These are phyloP conservation scores for Pisolithus tinctorius DNA, from an alignment of 768 basidiomycete species.

Conservation along the genomic window DNA sequence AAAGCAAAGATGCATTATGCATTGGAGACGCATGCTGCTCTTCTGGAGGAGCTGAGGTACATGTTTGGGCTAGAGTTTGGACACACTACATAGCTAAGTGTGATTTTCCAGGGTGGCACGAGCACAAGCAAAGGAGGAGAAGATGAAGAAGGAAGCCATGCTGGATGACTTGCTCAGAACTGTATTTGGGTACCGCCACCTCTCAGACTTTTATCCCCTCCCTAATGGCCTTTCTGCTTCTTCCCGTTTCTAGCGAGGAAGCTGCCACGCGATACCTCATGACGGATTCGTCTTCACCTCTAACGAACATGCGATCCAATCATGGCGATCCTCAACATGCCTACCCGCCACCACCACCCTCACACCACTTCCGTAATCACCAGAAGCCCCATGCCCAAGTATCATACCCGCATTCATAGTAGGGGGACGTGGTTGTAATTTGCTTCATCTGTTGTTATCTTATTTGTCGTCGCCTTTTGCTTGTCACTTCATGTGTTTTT, in stretches of 20 bases:
- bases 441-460: neutral
- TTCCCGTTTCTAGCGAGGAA: conserved; percentile 19
- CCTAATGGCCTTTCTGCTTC: neutral
- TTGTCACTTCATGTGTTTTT: neutral
- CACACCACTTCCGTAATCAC: conserved; percentile 5
- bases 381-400: conserved; percentile 2
- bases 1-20: conserved; percentile 73
- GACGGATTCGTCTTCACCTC: conserved; percentile 3
- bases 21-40: conserved; percentile 56
- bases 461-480: neutral
- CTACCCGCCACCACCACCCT: neutral
- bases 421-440: neutral
- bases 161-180: conserved; percentile 46
- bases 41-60: conserved; percentile 56
- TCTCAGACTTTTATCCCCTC: conserved; percentile 1
- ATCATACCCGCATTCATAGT: conserved; percentile 14
- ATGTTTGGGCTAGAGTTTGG: neutral
- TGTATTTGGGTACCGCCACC: conserved; percentile 43
- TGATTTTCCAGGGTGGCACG: conserved; percentile 32
- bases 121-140: conserved; percentile 45
- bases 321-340: conserved; percentile 6
- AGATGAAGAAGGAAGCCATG: conserved; percentile 53
- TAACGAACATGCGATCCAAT: conserved; percentile 4
- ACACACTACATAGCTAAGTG: neutral
- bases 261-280: conserved; percentile 12